Evolutionary conservation across 106 monocot genomes (phyloP), one percentile per base, ranked within the genome.

Genomic region (Vanilla planifolia): DNA sequence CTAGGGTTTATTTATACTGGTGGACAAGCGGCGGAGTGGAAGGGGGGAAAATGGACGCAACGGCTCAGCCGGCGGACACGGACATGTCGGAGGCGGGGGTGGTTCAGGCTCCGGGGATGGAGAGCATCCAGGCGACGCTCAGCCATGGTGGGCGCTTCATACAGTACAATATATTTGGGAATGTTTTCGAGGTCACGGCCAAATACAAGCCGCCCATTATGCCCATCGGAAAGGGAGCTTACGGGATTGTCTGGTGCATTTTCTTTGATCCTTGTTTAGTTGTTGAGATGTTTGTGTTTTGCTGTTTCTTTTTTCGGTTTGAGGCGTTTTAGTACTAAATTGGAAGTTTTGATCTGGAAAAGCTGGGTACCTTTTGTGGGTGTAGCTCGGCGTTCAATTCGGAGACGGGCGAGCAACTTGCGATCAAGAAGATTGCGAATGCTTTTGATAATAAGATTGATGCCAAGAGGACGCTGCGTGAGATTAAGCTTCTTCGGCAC

Each of bases 371-470:
- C n/a, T 32, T 17, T 15, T 6, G 33, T 24, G 20, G 25, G 43
- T 74, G 26, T 64, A 94, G 89, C 71, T 95, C 94, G 55, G 80
- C 94, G 55, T 75, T 80, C 60, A 95, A 95, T 69, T 75, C 75
- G 63, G 94, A 95, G 75, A 95, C 94, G 16, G 86, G 80, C 8
- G 94, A 95, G 76, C 89, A 95, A 59, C 89, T 95, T 59, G 94
- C 94, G 23, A 84, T 95, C 61, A 95, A 95, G 82, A 95, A 95
- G 80, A 95, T 95, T 32, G 94, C 83, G 14, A 95, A 89, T 47
- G 89, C 94, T 8, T 95, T 95, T 52, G 94, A 95, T 48, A 95
- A 95, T 60, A 95, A 74, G 77, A 89, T 95, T 34, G 94, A 95
- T 20, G 89, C 94, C 19, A 95, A 95, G 83, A 83, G 94, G 76